These are phyloP conservation scores for Botrytis cinerea DNA, from an alignment of 2,329 filamentous ascomycete species.

Conservation along the genomic window DNA sequence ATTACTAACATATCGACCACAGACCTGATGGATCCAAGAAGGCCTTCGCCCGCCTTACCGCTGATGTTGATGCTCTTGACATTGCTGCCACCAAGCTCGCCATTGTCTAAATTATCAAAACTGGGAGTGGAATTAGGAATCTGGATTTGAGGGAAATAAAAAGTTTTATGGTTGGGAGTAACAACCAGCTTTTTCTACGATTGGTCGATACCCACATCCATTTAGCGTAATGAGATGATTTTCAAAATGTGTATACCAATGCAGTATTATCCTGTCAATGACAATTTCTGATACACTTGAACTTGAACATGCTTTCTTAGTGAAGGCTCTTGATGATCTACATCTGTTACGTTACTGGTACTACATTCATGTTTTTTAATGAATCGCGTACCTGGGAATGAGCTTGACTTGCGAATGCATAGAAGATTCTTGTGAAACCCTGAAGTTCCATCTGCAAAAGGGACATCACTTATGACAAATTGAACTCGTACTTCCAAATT, in stretches of 20 bases:
- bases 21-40: constrained; percentile 98
- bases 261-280: constrained; percentile 28
- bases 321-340: not conserved
- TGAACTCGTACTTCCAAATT: not conserved
- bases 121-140: constrained; percentile 49
- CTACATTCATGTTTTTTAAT: too few species aligned
- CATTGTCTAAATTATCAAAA: constrained; percentile 74
- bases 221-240: constrained; percentile 41
- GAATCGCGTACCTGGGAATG: not conserved
- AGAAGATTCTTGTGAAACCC: not conserved
- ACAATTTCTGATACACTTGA: constrained; percentile 18
- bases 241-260: constrained; percentile 29
- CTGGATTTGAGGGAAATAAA: constrained; percentile 33
- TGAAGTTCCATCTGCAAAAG: not conserved
- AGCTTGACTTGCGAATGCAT: not conserved
- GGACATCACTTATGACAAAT: not conserved
- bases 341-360: not conserved
- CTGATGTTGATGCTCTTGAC: constrained; percentile 97
- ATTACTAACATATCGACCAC: constrained; percentile 28
- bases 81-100: constrained; percentile 99
- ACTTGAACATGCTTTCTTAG: not conserved
- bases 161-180: constrained; percentile 12
- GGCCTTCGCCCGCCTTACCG: constrained; percentile 92
- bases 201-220: constrained; percentile 39
- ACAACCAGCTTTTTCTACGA: constrained; percentile 24